Base-by-base conservation (phyloP, 306 rosid species). In the Castanea mollissima region DNA sequence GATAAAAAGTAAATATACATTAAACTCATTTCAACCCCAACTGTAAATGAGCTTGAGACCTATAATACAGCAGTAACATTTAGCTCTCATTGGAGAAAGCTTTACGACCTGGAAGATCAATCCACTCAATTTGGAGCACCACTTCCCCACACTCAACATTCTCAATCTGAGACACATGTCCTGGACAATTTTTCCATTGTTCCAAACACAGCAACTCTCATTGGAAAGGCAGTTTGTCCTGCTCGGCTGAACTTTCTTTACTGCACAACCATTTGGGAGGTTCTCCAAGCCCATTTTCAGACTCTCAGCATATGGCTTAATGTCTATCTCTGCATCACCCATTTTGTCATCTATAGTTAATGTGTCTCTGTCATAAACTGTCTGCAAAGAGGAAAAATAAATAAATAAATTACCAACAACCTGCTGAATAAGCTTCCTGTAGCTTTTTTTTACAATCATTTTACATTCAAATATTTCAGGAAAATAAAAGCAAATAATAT, bases 251-350 rank as follows among this genome's bases (percentile, higher is more conserved):
- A 93, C 23, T 76, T 85, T 91, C 81, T 93, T 95, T 10, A 93
- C 74, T 21, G 80, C 81, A 54, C 88, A 83, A 0, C 97, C 99
- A 69, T 90, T 77, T n/a, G 94, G 92, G 18, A 90, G 94, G 16
- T 58, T 79, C 16, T 70, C 58, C 86, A 83, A 51, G 0, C 76
- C 88, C 97, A 88, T 80, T 71, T 80, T 69, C 20, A 85, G 41
- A 59, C 92, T 78, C 78, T 89, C 75, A 23, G 82, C 14, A 70
- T 87, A 95, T 18, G 98, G 97, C 74, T 79, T 83, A 31, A 95
- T 78, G 85, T 95, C 98, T 69, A 95, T 80, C 7, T 78, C 90
- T 12, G 98, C 96, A 16, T 91, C 92, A 1, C 99, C 99, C 98
- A 95, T 92, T 78, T 81, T 78, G 81, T 95, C 99, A 70, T 95